These are phyloP conservation scores for Xerocomus brunneocitrinus DNA, from an alignment of 768 basidiomycete species.

Conservation along the genomic window DNA sequence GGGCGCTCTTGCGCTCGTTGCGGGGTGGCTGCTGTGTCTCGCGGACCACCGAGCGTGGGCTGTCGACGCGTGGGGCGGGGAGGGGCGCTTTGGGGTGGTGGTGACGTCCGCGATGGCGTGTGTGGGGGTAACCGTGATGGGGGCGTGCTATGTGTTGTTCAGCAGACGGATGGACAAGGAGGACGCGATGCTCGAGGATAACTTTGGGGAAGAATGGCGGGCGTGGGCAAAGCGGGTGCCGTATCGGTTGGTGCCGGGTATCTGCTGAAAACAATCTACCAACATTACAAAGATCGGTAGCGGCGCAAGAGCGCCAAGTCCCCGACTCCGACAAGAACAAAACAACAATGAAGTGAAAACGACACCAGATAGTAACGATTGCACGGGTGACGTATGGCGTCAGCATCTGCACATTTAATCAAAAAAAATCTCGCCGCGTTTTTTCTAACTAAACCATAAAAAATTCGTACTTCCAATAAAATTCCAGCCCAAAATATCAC, in stretches of 20 bases:
- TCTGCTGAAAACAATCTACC: constrained; percentile 8
- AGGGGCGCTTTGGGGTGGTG: too few relatives aligned
- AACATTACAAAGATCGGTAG: too few relatives aligned
- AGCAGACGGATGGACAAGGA: constrained; percentile 23
- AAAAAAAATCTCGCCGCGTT: too few relatives aligned
- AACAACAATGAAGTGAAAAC: too few relatives aligned
- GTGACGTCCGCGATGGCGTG: background rate
- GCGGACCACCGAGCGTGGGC: constrained; percentile 2
- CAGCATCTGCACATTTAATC: too few relatives aligned
- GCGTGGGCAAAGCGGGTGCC: constrained; percentile 21
- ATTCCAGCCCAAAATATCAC: too few relatives aligned
- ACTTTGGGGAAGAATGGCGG: constrained; percentile 27
- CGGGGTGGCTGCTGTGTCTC: constrained; percentile 5
- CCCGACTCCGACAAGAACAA: too few relatives aligned
- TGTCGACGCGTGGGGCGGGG: background rate
- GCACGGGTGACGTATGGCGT: too few relatives aligned
- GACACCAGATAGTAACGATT: too few relatives aligned
- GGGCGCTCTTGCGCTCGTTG: background rate
- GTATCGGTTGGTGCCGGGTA: constrained; percentile 20
- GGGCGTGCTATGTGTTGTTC: fast-evolving
- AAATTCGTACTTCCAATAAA: too few relatives aligned
- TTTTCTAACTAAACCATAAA: too few relatives aligned
- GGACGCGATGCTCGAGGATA: constrained; percentile 26
- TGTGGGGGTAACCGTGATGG: background rate
- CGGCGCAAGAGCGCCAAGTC: too few relatives aligned